These are phyloP conservation scores for Amanita rimosa DNA, from an alignment of 768 basidiomycete species.

Conservation along the genomic window DNA sequence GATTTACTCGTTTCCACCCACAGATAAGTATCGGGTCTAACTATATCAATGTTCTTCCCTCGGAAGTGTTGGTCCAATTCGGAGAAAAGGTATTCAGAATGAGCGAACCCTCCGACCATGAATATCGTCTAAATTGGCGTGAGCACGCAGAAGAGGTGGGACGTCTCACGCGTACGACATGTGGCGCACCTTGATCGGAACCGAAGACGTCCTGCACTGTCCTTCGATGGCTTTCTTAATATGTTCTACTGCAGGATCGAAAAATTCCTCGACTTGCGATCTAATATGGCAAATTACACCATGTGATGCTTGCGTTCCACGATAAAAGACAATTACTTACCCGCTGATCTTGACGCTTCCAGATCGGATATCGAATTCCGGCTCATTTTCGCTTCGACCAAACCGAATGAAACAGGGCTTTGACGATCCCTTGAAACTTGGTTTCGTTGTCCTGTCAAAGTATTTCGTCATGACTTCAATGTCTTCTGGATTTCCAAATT, in stretches of 20 bases:
- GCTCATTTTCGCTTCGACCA: conserved; percentile 30
- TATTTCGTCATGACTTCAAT: conserved; percentile 5
- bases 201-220: not conserved
- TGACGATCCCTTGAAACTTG: conserved; percentile 19
- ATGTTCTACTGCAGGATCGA: not conserved
- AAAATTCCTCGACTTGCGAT: not conserved
- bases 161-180: not conserved
- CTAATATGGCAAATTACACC: not conserved
- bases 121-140: conserved; percentile 21
- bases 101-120: conserved; percentile 42
- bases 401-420: conserved; percentile 37
- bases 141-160: not conserved
- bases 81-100: conserved; percentile 35
- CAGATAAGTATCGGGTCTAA: conserved; percentile 34
- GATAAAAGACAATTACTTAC: not conserved
- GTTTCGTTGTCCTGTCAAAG: conserved; percentile 39
- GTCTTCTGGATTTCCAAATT: not conserved
- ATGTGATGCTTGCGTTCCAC: not conserved
- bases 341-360: conserved; percentile 20
- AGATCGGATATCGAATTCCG: conserved; percentile 24
- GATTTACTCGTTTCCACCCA: conserved; percentile 24
- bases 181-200: conserved; percentile 1
- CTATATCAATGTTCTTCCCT: conserved; percentile 21
- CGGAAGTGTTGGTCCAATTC: conserved; percentile 26
- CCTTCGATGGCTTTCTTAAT: conserved; percentile 2